Base-by-base conservation (phyloP, 345 rosid genomes). In the Rhizophora apiculata region DNA sequence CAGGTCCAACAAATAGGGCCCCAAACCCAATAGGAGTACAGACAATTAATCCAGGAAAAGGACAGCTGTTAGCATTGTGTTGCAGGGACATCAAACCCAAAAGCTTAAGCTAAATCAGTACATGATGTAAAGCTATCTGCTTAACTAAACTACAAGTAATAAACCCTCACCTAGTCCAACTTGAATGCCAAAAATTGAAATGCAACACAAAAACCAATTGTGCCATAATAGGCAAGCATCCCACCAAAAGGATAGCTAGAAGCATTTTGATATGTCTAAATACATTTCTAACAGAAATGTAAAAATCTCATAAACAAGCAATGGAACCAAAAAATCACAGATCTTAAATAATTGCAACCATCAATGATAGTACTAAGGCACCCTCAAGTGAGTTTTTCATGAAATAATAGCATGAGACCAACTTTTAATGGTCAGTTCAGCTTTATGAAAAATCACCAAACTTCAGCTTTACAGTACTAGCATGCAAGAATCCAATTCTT, bases 401-500 rank as follows among this genome's bases (percentile, higher is more conserved):
- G 7, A 22, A 24, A 56, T 24, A 24, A 56, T 56, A 26, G 30
- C 60, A 56, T 22, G 30, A 20, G 60, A 56, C 16, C 49, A 56
- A 9, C 29, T 24, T 11, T 27, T 8, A 56, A 56, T 24, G 31
- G 24, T 56, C 19, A 56, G 30, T 56, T 56, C 26, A 56, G 30
- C 21, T 56, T 9, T 21, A 46, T 22, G 53, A 32, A 64, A 39
- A 24, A 34, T 51, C 18, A 53, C 54, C 9, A 5, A 22, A 43
- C 49, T 30, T 70, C 53, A 24, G 26, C 26, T 68, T 62, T 13
- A 53, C 9, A 21, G 3, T 19, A 26, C 27, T 9, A 24, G 37
- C 20, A 6, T 9, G 48, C 46, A 54, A 30, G 10, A 49, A 60
- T 51, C 8, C 29, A 68, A 37, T 60, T 67, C 86, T 76, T 77